These are phyloP conservation scores for Boletus rubescentipes DNA, from an alignment of 768 basidiomycete genomes.

Conservation along the genomic window DNA sequence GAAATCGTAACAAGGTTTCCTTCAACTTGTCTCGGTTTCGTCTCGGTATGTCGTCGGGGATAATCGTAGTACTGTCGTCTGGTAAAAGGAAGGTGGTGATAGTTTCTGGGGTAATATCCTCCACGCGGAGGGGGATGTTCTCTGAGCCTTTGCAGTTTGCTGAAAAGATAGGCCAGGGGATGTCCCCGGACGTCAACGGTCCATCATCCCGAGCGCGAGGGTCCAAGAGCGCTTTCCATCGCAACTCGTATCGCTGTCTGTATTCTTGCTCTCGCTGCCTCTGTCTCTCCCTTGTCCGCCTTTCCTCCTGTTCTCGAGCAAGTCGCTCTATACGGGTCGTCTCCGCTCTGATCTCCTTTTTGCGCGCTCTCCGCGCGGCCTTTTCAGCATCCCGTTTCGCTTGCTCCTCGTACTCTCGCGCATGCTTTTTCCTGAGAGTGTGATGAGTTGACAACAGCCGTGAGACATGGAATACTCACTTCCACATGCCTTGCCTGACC, in stretches of 20 bases:
- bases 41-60: constrained; percentile 33
- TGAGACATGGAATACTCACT: constrained; percentile 42
- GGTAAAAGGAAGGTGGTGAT: constrained; percentile 60
- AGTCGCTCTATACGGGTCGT: constrained; percentile 48
- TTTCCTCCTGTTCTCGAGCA: constrained; percentile 52
- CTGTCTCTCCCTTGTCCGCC: constrained; percentile 49
- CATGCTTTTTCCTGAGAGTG: constrained; percentile 58
- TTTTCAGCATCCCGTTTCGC: constrained; percentile 52
- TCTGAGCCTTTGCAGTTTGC: constrained; percentile 20
- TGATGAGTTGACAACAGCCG: constrained; percentile 1
- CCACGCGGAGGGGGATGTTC: constrained; percentile 30
- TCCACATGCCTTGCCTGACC: constrained; percentile 85
- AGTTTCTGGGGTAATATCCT: constrained; percentile 54
- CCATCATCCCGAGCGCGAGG: constrained; percentile 22
- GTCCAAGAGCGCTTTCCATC: constrained; percentile 54
- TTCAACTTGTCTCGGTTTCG: constrained; percentile 61
- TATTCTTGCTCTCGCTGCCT: constrained; percentile 43
- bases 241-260: constrained; percentile 51
- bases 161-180: constrained; percentile 70
- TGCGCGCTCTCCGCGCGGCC: constrained; percentile 52
- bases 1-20: constrained; percentile 71
- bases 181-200: constrained; percentile 50
- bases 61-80: background rate
- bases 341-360: constrained; percentile 55
- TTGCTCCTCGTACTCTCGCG: constrained; percentile 63